Conservation (phyloP, 108 stramenopile genomes). For the Skeletonema menzelii region DNA sequence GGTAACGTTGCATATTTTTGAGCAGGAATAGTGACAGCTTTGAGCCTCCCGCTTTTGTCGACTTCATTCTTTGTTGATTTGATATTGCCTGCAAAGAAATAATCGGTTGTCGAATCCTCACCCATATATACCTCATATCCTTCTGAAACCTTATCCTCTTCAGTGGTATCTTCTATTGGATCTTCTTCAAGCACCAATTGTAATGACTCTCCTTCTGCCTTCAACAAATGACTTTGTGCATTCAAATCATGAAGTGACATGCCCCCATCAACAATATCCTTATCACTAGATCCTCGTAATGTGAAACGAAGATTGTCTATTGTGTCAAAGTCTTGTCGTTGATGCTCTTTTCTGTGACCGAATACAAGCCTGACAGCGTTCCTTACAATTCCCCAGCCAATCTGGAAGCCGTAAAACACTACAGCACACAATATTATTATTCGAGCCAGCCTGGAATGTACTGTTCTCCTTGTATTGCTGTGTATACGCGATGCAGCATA, state of each 20-base stretch:
- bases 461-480: not conserved
- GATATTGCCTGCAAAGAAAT: slow-evolving; percentile 28
- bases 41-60: slow-evolving; percentile 4
- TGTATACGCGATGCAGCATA: not conserved
- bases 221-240: slow-evolving; percentile 13
- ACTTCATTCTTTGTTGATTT: slow-evolving; percentile 4
- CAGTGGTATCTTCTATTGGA: not conserved
- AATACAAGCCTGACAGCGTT: not conserved
- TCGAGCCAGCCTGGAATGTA: not conserved
- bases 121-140: slow-evolving; percentile 25
- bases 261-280: not conserved
- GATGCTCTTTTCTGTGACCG: not conserved
- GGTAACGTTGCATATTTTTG: slow-evolving; percentile 31
- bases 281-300: slow-evolving; percentile 8
- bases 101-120: slow-evolving; percentile 36
- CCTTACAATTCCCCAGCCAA: slow-evolving; percentile 3
- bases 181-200: slow-evolving; percentile 7
- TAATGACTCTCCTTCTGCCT: slow-evolving; percentile 9
- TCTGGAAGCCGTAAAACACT: slow-evolving; percentile 10
- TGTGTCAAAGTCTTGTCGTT: slow-evolving; percentile 7
- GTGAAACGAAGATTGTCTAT: not conserved
- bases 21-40: slow-evolving; percentile 14
- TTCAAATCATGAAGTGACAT: slow-evolving; percentile 13
- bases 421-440: not conserved
- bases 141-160: not conserved